Base-by-base conservation (phyloP, 1,284 basidiomycete genomes). In the Rhodofomes roseus region DNA sequence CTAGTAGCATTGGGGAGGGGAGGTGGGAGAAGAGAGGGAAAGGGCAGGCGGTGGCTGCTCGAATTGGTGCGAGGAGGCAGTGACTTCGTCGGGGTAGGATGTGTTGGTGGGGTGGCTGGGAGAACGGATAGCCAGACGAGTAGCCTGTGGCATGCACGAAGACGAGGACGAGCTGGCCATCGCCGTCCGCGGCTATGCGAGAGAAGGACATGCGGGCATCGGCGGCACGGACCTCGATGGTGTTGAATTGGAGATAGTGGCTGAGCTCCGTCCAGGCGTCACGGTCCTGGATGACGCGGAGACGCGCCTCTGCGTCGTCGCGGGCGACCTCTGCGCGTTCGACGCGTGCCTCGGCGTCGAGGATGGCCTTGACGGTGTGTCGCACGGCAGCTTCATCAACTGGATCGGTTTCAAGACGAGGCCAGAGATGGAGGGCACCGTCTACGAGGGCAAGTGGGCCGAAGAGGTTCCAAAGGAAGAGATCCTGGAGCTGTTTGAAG, bases 221-320 rank as follows among this genome's bases (percentile, higher is more conserved):
- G 2, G 76, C 69, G 1, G 77, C 71, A 43, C 79, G 78, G 34
- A 76, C 55, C 36, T 86, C 83, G 59, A 82, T 62, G 52, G 71
- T 63, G 31, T 68, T 65, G n/a, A n/a, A n/a, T n/a, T n/a, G n/a
- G 46, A 87, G 74, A 65, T 82, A 82, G 44, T 77, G 75, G 34
- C 80, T 80, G 59, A 87, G 74, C 61, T 83, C 79, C 1, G 69
- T 55, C 85, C 86, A 89, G 29, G 75, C 74, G n/a, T n/a, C n/a
- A n/a, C n/a, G 64, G 31, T 85, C 81, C 43, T 77, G 69, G 54
- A 86, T 66, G 57, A 77, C 70, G 59, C 78, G 74, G 62, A 81
- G 70, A 8, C 81, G 77, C 2, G 81, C 77, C 31, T 83, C 79
- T 8, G 82, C 79, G 2, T 87, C 85, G 63, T 86, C 86, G 55